Conservation (phyloP, 371 early-diverging fungal genomes). For the Rhizopus delemar region DNA sequence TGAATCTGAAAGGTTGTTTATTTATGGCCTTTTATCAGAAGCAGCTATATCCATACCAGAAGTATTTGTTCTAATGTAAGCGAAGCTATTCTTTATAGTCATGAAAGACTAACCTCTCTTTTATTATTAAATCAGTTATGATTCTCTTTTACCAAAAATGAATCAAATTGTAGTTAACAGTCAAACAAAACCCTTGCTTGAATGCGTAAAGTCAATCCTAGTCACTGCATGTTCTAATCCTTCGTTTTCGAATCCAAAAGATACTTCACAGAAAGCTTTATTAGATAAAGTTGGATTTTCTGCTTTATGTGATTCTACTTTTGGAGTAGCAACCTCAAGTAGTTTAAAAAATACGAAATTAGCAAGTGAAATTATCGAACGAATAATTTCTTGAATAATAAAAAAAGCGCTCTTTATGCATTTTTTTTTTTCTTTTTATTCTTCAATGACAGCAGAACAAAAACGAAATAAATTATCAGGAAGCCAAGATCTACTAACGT, state of each 20-base stretch:
- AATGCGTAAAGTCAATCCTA: slow-evolving; percentile 72
- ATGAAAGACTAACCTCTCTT: background rate
- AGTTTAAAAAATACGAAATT: slow-evolving; percentile 41
- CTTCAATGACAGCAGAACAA: background rate
- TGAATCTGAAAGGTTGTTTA: slow-evolving; percentile 78
- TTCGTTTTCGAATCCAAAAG: slow-evolving; percentile 35
- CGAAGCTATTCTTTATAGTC: too few relatives aligned
- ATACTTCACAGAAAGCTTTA: slow-evolving; percentile 36
- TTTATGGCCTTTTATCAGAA: slow-evolving; percentile 81
- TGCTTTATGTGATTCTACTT: slow-evolving; percentile 26
- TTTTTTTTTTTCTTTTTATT: background rate
- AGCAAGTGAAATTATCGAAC: slow-evolving; percentile 55
- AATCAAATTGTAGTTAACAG: slow-evolving; percentile 66
- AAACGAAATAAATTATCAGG: slow-evolving; percentile 27
- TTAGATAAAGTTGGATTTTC: slow-evolving; percentile 51
- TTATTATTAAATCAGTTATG: slow-evolving; percentile 48
- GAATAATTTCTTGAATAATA: slow-evolving; percentile 45
- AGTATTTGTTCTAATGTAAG: slow-evolving; percentile 72
- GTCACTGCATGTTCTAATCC: slow-evolving; percentile 69
- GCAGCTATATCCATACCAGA: slow-evolving; percentile 73
- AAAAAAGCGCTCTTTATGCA: background rate
- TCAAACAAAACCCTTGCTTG: slow-evolving; percentile 65
- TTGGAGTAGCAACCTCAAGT: slow-evolving; percentile 32
- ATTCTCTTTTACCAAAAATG: slow-evolving; percentile 69
- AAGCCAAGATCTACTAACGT: slow-evolving; percentile 58